Base-by-base conservation (phyloP, 2,329 filamentous ascomycete genomes). In the Madurella fahalii region DNA sequence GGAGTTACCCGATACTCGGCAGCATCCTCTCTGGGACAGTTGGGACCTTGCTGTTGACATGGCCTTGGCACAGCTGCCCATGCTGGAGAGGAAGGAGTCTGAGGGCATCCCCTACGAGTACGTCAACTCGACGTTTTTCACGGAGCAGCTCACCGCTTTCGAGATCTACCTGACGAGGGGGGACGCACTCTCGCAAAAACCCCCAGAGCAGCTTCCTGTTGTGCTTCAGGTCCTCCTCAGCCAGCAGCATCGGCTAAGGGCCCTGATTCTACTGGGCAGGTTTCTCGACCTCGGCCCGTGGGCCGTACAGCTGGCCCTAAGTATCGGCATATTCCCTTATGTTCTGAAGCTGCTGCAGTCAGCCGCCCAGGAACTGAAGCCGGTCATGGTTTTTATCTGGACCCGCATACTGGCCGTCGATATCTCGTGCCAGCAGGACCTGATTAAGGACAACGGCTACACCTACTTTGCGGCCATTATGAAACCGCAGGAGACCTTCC, bases 311-410 rank as follows among this genome's bases (percentile, higher is more conserved):
- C 83, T 99, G 40, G 94, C 94, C 15, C 79, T 99, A 15, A 96
- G 92, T 70, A 99, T 99, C 58, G 94, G 94, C 20, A 99, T 99
- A 59, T 99, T 99, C 71, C 94, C 94, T 0, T 99, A 99, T 67
- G 94, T 99, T n/a, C 76, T 99, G 34, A 99, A 99, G 72, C 78
- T 99, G 25, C 77, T 99, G 16, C 94, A 99, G 69, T 97, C 94
- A 4, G 93, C 95, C 45, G 94, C 94, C 0, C 83, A 90, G 45
- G 94, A 99, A 70, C 75, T 99, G 58, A 97, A 97, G 67, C 93
- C 94, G 0, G 92, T 97, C 57, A 97, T 99, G 94, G 92, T 99
- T 5, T 99, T 97, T 71, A 99, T 99, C 59, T 99, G 94, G 94
- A 92, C 94, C 5, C 84, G 94, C 47, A 90, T 99, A 42, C 83